Evolutionary conservation across 345 rosid species (phyloP), one percentile per base, ranked within the genome.

Genomic region (Hirschfeldia incana): DNA sequence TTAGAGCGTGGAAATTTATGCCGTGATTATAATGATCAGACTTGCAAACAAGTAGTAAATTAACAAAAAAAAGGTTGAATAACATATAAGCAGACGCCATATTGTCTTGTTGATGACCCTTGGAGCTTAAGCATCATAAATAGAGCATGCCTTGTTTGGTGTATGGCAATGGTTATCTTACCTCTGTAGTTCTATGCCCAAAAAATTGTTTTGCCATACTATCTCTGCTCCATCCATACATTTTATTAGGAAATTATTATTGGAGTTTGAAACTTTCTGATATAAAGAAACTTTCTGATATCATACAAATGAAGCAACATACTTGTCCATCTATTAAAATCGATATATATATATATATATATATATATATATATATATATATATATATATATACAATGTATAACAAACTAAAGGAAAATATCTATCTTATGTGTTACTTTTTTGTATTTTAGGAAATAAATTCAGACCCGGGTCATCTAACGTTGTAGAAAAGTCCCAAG

Each of bases 131-230:
- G 73, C 61, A 30, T 55, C 72, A 39, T 61, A 75, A 69, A 1
- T 58, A 51, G 57, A 55, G 67, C 69, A 76, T 65, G 69, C 55
- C 69, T 4, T 30, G 74, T 78, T 81, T 76, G 70, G 75, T 67
- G 74, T 30, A 68, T 16, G 62, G 0, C 49, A 53, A 34, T 69
- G 17, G 7, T 53, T 69, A 32, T 53, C 15, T 53, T 53, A 5
- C 5, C 7, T 32, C 27, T 17, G 27, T 42, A 15, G 36, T 62
- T 21, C 12, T 46, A 42, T 68, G 15, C 13, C 59, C 37, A 61
- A 37, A 37, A 32, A 0, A 66, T 36, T 36, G 42, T 36, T 36
- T 46, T 63, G 29, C 39, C 51, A 21, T 21, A 42, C 0, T 1
- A 49, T 49, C 17, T 68, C 67, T 32, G 34, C 34, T 8, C 60